Evolutionary conservation across 352 stramenopile genomes (phyloP).

Genomic region (Phytophthora sp.): DNA sequence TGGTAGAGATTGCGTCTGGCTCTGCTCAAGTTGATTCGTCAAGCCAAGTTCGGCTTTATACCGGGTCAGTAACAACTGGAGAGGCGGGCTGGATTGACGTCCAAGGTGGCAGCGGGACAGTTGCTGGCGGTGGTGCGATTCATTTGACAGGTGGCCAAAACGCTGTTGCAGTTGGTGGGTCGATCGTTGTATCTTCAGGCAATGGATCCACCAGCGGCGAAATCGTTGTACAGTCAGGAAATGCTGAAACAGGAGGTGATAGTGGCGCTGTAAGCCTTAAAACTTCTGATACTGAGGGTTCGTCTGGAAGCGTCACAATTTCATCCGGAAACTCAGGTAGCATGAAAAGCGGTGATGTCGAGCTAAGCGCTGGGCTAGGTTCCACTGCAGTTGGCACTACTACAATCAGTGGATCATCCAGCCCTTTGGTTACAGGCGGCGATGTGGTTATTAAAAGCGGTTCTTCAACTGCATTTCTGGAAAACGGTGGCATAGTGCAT

Average conservation of each 20-base stretch:
- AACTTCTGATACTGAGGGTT: slow-evolving; percentile 22
- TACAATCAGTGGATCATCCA: slow-evolving; percentile 30
- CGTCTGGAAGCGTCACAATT: slow-evolving; percentile 31
- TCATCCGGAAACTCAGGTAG: slow-evolving; percentile 30
- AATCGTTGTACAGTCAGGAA: slow-evolving; percentile 29
- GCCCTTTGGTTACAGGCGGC: slow-evolving; percentile 19
- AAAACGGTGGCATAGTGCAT: slow-evolving; percentile 19
- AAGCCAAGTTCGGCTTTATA: slow-evolving; percentile 36
- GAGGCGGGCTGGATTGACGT: slow-evolving; percentile 41
- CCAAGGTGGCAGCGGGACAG: slow-evolving; percentile 23
- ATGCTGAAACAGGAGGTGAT: slow-evolving; percentile 16
- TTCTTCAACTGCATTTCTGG: slow-evolving; percentile 16
- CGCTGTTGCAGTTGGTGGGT: slow-evolving; percentile 19
- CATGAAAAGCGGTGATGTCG: slow-evolving; percentile 29
- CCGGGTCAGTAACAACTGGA: slow-evolving; percentile 26
- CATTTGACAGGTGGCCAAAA: slow-evolving; percentile 27
- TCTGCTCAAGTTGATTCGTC: slow-evolving; percentile 22
- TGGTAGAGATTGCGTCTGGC: slow-evolving; percentile 37
- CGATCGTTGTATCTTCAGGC: slow-evolving; percentile 26
- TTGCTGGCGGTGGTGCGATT: slow-evolving; percentile 17
- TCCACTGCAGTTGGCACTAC: slow-evolving; percentile 23
- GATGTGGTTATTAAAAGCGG: slow-evolving; percentile 25
- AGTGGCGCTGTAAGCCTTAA: slow-evolving; percentile 31
- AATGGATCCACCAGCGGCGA: slow-evolving; percentile 22
- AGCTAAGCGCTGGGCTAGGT: slow-evolving; percentile 28